Percentiles rank a stretch among this genome's conserved stretches.
These are phyloP conservation scores for Paecilomyces sp. DNA, from an alignment of 2,329 filamentous ascomycete species.

Conservation along the genomic window DNA sequence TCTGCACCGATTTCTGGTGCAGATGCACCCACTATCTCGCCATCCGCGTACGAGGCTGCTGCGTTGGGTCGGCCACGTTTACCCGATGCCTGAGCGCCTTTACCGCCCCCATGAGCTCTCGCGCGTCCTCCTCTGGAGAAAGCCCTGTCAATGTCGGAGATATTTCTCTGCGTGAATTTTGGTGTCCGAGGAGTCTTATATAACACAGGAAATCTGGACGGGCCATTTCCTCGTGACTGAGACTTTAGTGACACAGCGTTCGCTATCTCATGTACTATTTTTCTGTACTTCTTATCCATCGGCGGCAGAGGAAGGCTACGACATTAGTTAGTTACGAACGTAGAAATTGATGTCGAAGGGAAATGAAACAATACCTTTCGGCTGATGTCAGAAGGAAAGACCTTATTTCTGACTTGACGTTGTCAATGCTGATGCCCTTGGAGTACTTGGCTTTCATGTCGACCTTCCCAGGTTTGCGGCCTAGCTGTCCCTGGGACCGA, in stretches of 20 bases:
- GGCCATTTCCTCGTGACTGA: conserved; percentile 69
- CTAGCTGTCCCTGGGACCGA: conserved; percentile 59
- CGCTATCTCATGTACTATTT: conserved; percentile 72
- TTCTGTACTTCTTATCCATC: conserved; percentile 72
- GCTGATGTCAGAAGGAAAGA: conserved; percentile 59
- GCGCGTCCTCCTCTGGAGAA: conserved; percentile 26
- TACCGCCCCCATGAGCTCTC: conserved; percentile 16
- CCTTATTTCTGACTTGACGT: conserved; percentile 66
- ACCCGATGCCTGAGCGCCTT: conserved; percentile 8
- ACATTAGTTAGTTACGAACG: conserved; percentile 3
- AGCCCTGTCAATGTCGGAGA: conserved; percentile 37
- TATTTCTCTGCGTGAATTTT: conserved; percentile 50
- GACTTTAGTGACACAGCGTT: conserved; percentile 71
- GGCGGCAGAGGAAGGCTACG: conserved; percentile 67
- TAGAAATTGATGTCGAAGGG: background rate
- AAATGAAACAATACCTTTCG: conserved; percentile 46
- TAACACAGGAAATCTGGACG: conserved; percentile 67
- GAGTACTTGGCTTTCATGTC: conserved; percentile 65
- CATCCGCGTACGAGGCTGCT: conserved; percentile 63
- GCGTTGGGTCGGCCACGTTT: conserved; percentile 32
- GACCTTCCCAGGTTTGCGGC: conserved; percentile 47
- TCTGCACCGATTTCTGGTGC: conserved; percentile 76
- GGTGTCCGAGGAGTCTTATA: conserved; percentile 65
- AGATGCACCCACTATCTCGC: conserved; percentile 77
- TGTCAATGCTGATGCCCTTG: conserved; percentile 61